phyloP scores from a whole-genome alignment of 805 yeast genomes.

The Candida sphagnicola region DNA sequence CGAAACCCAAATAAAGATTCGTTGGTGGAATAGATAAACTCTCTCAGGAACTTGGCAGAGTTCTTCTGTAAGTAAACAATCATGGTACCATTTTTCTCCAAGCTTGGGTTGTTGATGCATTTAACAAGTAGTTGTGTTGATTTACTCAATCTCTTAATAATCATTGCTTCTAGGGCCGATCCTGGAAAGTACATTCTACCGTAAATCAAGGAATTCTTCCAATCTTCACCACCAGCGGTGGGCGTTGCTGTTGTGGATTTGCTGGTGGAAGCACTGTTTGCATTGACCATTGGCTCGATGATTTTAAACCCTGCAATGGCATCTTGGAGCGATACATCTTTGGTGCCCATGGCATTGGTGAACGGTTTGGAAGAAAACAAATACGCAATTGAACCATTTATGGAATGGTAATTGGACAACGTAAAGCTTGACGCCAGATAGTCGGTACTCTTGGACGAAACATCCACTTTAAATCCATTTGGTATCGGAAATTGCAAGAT shows the following conservation, averaged over 20 bases:
- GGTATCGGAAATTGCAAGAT: slow-evolving; percentile 75
- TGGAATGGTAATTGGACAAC: slow-evolving; percentile 55
- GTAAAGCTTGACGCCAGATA: slow-evolving; percentile 71
- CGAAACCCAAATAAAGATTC: slow-evolving; percentile 82
- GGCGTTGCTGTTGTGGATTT: slow-evolving; percentile 13
- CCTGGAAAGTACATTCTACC: slow-evolving; percentile 90
- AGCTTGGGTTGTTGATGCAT: slow-evolving; percentile 65
- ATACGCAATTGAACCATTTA: slow-evolving; percentile 83
- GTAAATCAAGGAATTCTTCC: slow-evolving; percentile 51
- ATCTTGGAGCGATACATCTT: slow-evolving; percentile 54
- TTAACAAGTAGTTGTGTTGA: slow-evolving; percentile 65
- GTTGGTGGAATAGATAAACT: slow-evolving; percentile 75
- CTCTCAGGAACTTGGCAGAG: slow-evolving; percentile 60
- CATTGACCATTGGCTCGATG: slow-evolving; percentile 39
- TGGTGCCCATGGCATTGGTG: slow-evolving; percentile 47
- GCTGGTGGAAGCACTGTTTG: not conserved
- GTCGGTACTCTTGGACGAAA: slow-evolving; percentile 67
- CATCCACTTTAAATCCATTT: slow-evolving; percentile 55
- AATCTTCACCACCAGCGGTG: slow-evolving; percentile 3
- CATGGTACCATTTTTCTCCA: slow-evolving; percentile 52
- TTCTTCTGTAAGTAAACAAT: slow-evolving; percentile 72
- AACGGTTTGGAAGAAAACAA: slow-evolving; percentile 65
- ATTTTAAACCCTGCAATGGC: slow-evolving; percentile 66
- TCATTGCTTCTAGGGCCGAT: slow-evolving; percentile 82
- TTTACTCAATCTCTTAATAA: slow-evolving; percentile 57